Percentiles rank a stretch among this genome's conserved stretches.
Evolutionary conservation across 371 early-diverging fungal genomes (phyloP).

Genomic region (Mortierella sp.): DNA sequence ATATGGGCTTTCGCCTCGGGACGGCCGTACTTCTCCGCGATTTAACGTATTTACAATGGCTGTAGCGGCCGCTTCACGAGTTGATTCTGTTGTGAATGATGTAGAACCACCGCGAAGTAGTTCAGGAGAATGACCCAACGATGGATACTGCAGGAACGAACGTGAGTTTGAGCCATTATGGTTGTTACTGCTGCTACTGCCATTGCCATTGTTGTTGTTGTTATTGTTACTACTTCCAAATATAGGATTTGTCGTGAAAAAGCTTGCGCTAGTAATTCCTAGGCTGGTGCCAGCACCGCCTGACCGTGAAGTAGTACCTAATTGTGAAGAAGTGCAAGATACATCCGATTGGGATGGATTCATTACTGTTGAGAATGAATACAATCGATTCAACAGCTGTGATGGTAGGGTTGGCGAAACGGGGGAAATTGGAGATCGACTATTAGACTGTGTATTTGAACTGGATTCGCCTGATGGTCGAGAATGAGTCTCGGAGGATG

Average conservation of each 20-base stretch:
- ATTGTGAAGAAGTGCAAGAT: not conserved
- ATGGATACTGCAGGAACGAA: conserved; percentile 3
- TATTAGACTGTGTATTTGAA: not conserved
- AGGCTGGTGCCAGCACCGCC: not conserved
- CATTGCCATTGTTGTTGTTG: no score
- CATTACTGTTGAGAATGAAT: conserved; percentile 23
- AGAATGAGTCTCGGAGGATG: not conserved
- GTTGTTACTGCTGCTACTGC: not conserved
- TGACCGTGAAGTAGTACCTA: not conserved
- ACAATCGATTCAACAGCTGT: conserved; percentile 35
- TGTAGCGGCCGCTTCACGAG: conserved; percentile 34
- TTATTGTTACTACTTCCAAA: not conserved
- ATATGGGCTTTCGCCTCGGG: conserved; percentile 41
- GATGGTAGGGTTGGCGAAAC: conserved; percentile 16
- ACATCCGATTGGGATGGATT: conserved; percentile 9
- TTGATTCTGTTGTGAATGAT: conserved; percentile 26
- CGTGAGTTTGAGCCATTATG: conserved; percentile 2
- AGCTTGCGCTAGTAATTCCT: not conserved
- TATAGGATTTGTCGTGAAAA: not conserved
- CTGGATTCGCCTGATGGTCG: not conserved
- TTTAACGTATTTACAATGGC: conserved; percentile 26
- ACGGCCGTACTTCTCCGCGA: conserved; percentile 5
- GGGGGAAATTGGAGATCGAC: conserved; percentile 7
- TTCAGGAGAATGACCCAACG: conserved; percentile 3
- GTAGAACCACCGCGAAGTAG: not conserved